Conservation (phyloP, 2,329 filamentous ascomycete genomes). For the Aspergillus quadricinctus region DNA sequence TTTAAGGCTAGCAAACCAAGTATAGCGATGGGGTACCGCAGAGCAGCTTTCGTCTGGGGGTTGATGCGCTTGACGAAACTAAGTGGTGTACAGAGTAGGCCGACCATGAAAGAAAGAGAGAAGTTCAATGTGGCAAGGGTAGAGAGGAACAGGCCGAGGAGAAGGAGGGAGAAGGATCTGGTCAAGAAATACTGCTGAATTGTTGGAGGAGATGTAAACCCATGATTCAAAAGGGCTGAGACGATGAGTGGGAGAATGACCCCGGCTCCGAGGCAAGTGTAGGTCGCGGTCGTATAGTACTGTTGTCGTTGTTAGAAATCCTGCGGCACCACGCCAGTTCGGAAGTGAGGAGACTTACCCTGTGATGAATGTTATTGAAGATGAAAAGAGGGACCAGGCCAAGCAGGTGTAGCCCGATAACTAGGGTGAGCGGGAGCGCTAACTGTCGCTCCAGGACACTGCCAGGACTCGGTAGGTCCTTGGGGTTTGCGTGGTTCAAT, state of each 20-base stretch:
- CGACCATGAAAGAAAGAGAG: conserved; percentile 79
- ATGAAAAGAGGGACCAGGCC: conserved; percentile 76
- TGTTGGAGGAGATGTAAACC: conserved; percentile 49
- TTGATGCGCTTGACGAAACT: conserved; percentile 57
- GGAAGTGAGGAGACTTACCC: conserved; percentile 47
- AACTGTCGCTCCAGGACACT: conserved; percentile 37
- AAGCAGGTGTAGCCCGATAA: conserved; percentile 68
- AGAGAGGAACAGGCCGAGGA: conserved; percentile 86
- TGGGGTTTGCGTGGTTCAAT: conserved; percentile 12
- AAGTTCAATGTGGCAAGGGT: conserved; percentile 95
- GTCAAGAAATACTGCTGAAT: conserved; percentile 71
- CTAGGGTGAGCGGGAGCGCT: conserved; percentile 59
- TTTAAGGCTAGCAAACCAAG: conserved; percentile 52
- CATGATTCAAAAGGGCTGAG: conserved; percentile 50
- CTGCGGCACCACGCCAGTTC: neutral
- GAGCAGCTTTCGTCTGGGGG: conserved; percentile 12
- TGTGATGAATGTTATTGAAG: conserved; percentile 70
- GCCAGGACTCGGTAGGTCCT: conserved; percentile 14
- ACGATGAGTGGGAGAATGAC: conserved; percentile 54
- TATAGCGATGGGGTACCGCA: conserved; percentile 24
- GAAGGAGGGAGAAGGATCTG: conserved; percentile 86
- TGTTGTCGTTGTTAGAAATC: conserved; percentile 30
- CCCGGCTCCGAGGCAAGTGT: conserved; percentile 54
- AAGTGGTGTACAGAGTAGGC: conserved; percentile 71
- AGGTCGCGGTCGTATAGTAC: conserved; percentile 59